Base-by-base conservation (phyloP, 2,329 filamentous ascomycete genomes). In the Colletotrichum phormii region DNA sequence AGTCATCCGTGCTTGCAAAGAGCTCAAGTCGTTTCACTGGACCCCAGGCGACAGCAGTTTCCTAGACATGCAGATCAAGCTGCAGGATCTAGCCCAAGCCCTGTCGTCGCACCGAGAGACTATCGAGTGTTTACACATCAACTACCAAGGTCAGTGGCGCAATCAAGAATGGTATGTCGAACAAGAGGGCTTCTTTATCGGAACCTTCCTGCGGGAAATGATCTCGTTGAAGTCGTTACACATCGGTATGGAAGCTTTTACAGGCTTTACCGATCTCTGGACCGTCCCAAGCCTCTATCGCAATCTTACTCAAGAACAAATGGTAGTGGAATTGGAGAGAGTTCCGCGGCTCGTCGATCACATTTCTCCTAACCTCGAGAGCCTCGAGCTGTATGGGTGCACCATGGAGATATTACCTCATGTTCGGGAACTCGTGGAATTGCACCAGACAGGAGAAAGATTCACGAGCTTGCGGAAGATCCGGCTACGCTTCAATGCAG, bases 41-140 rank as follows among this genome's bases (percentile, higher is more conserved):
- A 64, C 61, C 7, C 61, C 61, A 4, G 61, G 61, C 8, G 61
- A 64, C 15, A 64, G 61, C 15, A 26, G 46, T 8, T 64, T 64
- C 61, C 26, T 51, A 31, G 49, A 64, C n/a, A 64, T 54, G 61
- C 61, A 64, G 31, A 64, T 64, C 22, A 64, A 54, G 31, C 61
- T 37, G 4, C 31, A 49, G 8, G 61, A 64, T 3, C 29, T 64
- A 35, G 49, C 29, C 6, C 46, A 64, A 9, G 61, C 61, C 3
- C 5, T 64, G 31, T 13, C 22, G 8, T 31, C 61, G 12, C 61
- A 64, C 18, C 49, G 31, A 26, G 22, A 37, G 7, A 64, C 29
- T 9, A 29, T 64, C 13, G 29, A 35, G 24, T 33, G 24, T 51
- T 15, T 64, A 22, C 22, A 64, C 31, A 64, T 64, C 31, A 24